Percentiles rank a stretch among this genome's conserved stretches.
Evolutionary conservation across 192 early-diverging fungal genomes (phyloP).

Genomic region (Rhizophagus prolifer): DNA sequence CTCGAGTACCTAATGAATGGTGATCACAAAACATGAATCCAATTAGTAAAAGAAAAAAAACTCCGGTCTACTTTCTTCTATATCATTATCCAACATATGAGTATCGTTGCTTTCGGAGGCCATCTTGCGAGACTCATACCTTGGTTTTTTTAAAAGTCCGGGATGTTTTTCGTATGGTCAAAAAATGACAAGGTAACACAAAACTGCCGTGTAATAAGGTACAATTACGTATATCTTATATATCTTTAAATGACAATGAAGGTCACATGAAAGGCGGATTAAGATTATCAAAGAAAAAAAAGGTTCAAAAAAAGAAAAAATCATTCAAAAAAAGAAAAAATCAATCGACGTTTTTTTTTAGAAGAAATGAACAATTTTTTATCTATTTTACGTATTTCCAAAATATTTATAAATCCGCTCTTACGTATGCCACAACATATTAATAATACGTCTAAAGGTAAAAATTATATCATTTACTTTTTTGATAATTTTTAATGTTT

Average conservation of each 20-base stretch:
- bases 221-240: background rate
- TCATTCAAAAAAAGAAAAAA: too few relatives aligned
- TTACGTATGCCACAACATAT: background rate
- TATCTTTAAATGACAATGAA: background rate
- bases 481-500: too few relatives aligned
- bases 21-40: background rate
- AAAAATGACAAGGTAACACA: background rate
- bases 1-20: background rate
- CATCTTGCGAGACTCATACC: slow-evolving; percentile 1
- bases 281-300: background rate
- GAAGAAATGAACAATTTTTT: background rate
- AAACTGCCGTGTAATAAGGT: background rate
- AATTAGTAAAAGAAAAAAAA: background rate
- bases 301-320: background rate
- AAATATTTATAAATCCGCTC: background rate
- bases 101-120: background rate
- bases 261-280: background rate
- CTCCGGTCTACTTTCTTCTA: background rate
- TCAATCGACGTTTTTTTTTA: too few relatives aligned
- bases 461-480: background rate
- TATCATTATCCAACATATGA: too few relatives aligned
- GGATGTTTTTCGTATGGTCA: background rate
- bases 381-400: background rate
- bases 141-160: background rate
- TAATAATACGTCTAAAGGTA: background rate